Conservation (phyloP, 208 protist species). For the Wallacemonas sp. region DNA sequence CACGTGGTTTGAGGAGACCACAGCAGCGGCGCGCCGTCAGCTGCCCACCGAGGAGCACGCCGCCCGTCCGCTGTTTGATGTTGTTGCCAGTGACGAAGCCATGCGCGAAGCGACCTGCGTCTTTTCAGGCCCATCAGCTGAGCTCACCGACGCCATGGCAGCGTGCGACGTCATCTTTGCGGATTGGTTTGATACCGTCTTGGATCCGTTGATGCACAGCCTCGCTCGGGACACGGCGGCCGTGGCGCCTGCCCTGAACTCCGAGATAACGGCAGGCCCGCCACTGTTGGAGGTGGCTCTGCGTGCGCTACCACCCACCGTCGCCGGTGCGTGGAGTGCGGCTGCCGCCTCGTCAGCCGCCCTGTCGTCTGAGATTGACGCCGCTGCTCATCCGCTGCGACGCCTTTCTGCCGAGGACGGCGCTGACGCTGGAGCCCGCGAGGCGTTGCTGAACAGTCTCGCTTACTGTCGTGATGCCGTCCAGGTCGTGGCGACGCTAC, state of each 20-base stretch:
- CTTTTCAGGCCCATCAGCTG: background rate
- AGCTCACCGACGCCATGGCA: background rate
- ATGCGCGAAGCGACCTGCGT: background rate
- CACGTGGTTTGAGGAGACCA: background rate
- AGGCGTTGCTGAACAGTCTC: background rate
- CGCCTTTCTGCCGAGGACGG: background rate
- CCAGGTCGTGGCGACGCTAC: background rate
- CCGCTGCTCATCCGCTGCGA: slow-evolving; percentile 9
- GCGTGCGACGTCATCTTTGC: background rate
- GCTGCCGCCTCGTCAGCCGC: background rate
- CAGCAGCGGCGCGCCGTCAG: background rate
- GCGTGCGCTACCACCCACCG: background rate
- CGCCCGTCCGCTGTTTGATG: background rate
- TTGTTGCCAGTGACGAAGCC: background rate
- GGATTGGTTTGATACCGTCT: background rate
- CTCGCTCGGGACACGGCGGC: background rate
- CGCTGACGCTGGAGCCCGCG: background rate
- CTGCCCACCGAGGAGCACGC: background rate
- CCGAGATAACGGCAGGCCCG: too few species aligned
- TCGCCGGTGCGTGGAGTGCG: background rate
- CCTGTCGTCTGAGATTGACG: background rate
- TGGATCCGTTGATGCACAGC: background rate
- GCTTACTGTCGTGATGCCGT: background rate
- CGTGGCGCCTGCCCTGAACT: background rate
- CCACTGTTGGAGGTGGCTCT: too few species aligned